phyloP scores from a whole-genome alignment of 768 basidiomycete genomes.

The Kwoniella bestiolae region DNA sequence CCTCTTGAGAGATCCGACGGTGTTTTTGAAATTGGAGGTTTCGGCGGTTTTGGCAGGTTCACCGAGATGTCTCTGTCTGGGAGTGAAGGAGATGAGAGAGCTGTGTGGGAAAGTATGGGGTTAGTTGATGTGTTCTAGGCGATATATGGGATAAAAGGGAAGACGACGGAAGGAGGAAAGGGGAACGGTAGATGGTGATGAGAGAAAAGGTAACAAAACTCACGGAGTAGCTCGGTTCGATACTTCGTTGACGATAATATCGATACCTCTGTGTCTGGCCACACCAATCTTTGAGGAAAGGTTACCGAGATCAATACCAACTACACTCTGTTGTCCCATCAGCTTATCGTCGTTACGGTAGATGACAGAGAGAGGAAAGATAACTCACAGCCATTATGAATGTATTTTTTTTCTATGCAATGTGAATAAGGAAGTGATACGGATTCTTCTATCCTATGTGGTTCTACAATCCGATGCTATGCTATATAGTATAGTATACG shows the following conservation, averaged over 20 bases:
- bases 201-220: constrained; percentile 55
- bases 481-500: background rate
- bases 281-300: constrained; percentile 94
- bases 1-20: constrained; percentile 88
- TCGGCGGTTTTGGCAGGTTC: constrained; percentile 97
- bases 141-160: background rate
- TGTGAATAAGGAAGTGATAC: constrained; percentile 1
- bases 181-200: background rate
- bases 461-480: background rate
- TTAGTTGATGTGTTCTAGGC: constrained; percentile 4
- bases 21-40: constrained; percentile 97
- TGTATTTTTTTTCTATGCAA: constrained; percentile 16
- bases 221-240: constrained; percentile 96
- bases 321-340: constrained; percentile 62
- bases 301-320: constrained; percentile 92
- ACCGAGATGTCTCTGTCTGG: constrained; percentile 86
- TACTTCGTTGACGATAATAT: constrained; percentile 97
- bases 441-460: background rate
- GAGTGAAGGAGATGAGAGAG: constrained; percentile 91
- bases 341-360: background rate
- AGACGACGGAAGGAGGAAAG: background rate
- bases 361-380: background rate
- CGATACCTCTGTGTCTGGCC: constrained; percentile 92
- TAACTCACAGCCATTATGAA: constrained; percentile 27
- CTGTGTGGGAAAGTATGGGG: constrained; percentile 59